A percentile compares a stretch with the other conserved stretches of the same genome.
phyloP scores from a whole-genome alignment of 768 basidiomycete genomes.

The Auricularia sp. region DNA sequence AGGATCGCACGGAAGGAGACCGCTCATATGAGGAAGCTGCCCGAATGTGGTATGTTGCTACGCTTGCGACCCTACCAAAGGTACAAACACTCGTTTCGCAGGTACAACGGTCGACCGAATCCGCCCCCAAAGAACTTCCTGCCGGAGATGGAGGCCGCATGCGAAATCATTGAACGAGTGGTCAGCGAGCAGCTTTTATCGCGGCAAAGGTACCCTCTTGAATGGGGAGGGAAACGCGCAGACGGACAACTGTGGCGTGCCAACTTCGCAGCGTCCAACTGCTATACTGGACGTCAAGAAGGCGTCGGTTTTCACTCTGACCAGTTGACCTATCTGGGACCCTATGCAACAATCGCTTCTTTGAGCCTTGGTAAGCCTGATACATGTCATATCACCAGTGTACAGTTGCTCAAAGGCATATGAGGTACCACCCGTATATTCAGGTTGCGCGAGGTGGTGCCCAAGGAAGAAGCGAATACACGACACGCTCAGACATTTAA shows the following conservation, averaged over 20 bases:
- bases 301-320: slow-evolving; percentile 78
- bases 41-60: not conserved
- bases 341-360: slow-evolving; percentile 79
- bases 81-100: slow-evolving; percentile 18
- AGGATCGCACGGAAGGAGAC: not conserved
- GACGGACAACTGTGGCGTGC: slow-evolving; percentile 48
- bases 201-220: slow-evolving; percentile 50
- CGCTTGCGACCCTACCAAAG: not conserved
- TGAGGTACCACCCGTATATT: slow-evolving; percentile 61
- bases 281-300: slow-evolving; percentile 54
- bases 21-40: not conserved
- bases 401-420: slow-evolving; percentile 1
- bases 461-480: slow-evolving; percentile 44
- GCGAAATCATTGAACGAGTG: slow-evolving; percentile 52
- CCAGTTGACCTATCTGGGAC: slow-evolving; percentile 71
- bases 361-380: slow-evolving; percentile 55
- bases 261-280: slow-evolving; percentile 79
- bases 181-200: slow-evolving; percentile 64
- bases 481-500: slow-evolving; percentile 67
- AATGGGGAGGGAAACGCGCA: slow-evolving; percentile 43
- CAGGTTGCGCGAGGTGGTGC: slow-evolving; percentile 67
- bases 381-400: too few relatives aligned
- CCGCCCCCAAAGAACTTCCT: slow-evolving; percentile 50
- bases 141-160: slow-evolving; percentile 68
- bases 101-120: slow-evolving; percentile 71